These are phyloP conservation scores for Leucocoprinus birnbaumii DNA, from an alignment of 768 basidiomycete genomes.

Conservation along the genomic window DNA sequence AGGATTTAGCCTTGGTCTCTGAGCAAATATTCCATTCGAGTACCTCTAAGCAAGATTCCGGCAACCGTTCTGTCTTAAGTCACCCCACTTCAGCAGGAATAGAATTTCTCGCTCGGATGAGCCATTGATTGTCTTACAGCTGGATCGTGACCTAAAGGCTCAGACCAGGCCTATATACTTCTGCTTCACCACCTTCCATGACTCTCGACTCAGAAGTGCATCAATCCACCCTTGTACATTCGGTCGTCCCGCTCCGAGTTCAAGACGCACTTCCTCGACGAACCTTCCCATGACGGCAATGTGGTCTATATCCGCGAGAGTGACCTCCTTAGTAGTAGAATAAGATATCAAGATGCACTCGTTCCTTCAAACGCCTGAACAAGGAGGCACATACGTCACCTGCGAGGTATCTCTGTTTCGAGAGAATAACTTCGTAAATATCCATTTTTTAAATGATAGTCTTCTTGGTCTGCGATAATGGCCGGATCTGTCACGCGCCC, in stretches of 20 bases:
- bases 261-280: neutral
- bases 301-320: neutral
- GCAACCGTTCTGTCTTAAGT: too few species aligned
- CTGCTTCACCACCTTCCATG: neutral
- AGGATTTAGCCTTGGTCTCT: too few species aligned
- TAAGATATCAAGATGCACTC: neutral
- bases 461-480: conserved; percentile 16
- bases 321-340: conserved; percentile 17
- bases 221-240: neutral
- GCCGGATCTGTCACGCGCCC: conserved; percentile 23
- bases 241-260: neutral
- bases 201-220: neutral
- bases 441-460: conserved; percentile 33
- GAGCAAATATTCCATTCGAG: too few species aligned
- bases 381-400: conserved; percentile 29
- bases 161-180: too few species aligned
- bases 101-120: too few species aligned
- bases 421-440: conserved; percentile 43
- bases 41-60: too few species aligned
- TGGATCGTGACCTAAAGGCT: too few species aligned
- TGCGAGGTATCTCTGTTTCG: conserved; percentile 42
- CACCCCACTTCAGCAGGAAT: too few species aligned
- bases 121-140: too few species aligned
- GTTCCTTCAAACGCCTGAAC: neutral
- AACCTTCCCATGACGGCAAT: neutral